Base-by-base conservation (phyloP, 78 protist species). In the Cyanophora paradoxa region DNA sequence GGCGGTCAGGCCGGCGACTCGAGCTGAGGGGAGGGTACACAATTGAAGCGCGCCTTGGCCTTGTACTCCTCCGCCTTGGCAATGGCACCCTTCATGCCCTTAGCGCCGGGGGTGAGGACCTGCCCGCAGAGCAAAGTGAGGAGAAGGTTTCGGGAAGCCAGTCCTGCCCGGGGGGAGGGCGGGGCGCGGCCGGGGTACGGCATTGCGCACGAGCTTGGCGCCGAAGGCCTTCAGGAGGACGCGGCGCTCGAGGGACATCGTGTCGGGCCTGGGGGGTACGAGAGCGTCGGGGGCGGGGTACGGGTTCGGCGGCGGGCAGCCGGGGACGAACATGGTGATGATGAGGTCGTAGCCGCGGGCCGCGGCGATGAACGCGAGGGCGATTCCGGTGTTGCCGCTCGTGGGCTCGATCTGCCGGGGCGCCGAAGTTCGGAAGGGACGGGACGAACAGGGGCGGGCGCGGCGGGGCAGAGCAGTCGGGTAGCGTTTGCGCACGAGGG, bases 371-470 rank as follows among this genome's bases (percentile, higher is more conserved):
- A 95, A 78, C 1, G 98, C 95, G 34, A 95, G 82, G 54, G 95
- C 98, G 57, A 95, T 87, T 59, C 96, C 97, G 24, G 98, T 95
- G 86, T 95, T 95, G 37, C 98, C 98, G 0, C 93, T 85, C 4
- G 98, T 95, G 67, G 98, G 95, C 85, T 95, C 98, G 70, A n/a
- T n/a, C n/a, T n/a, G n/a, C n/a, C n/a, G n/a, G n/a, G n/a, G n/a
- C n/a, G n/a, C n/a, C n/a, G n/a, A n/a, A n/a, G n/a, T n/a, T n/a
- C n/a, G n/a, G n/a, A n/a, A n/a, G n/a, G n/a, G n/a, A n/a, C n/a
- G n/a, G n/a, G n/a, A n/a, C n/a, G n/a, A n/a, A n/a, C n/a, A n/a
- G n/a, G n/a, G n/a, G n/a, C n/a, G n/a, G n/a, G n/a, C n/a, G n/a
- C n/a, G n/a, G n/a, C n/a, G n/a, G n/a, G n/a, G n/a, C n/a, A n/a